Conservation (phyloP, 805 yeast species). For the Sugiyamaella mastotermitis region DNA sequence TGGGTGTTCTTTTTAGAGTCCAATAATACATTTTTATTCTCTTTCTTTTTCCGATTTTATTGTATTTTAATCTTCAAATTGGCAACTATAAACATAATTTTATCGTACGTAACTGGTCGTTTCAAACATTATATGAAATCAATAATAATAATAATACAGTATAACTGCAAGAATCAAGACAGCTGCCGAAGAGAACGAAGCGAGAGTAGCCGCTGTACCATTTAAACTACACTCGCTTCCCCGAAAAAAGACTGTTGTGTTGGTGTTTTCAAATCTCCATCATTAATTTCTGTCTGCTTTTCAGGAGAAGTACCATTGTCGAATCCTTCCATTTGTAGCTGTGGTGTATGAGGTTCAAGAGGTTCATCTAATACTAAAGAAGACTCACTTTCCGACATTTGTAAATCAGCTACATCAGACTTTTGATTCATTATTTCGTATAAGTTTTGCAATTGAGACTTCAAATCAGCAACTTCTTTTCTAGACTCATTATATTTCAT, state of each 20-base stretch:
- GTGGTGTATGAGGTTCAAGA: too few relatives aligned
- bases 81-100: too few relatives aligned
- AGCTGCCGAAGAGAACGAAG: conserved; percentile 2
- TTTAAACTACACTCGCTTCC: conserved; percentile 9
- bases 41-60: background rate
- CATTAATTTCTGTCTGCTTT: background rate
- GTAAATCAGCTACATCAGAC: too few relatives aligned
- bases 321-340: background rate
- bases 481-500: conserved; percentile 16
- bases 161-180: conserved; percentile 10
- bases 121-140: too few relatives aligned
- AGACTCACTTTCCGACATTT: too few relatives aligned
- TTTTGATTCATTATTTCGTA: background rate
- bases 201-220: conserved; percentile 12
- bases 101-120: too few relatives aligned
- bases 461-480: conserved; percentile 9
- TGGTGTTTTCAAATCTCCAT: background rate
- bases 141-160: too few relatives aligned
- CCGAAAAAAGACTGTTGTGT: conserved; percentile 8
- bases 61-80: conserved; percentile 2
- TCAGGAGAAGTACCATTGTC: background rate
- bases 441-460: conserved; percentile 1
- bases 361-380: too few relatives aligned
- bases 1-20: too few relatives aligned
- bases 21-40: too few relatives aligned